A percentile compares a stretch with the other conserved stretches of the same genome.
These are phyloP conservation scores for Epithemia pelagica DNA, from an alignment of 108 stramenopile genomes.

Conservation along the genomic window DNA sequence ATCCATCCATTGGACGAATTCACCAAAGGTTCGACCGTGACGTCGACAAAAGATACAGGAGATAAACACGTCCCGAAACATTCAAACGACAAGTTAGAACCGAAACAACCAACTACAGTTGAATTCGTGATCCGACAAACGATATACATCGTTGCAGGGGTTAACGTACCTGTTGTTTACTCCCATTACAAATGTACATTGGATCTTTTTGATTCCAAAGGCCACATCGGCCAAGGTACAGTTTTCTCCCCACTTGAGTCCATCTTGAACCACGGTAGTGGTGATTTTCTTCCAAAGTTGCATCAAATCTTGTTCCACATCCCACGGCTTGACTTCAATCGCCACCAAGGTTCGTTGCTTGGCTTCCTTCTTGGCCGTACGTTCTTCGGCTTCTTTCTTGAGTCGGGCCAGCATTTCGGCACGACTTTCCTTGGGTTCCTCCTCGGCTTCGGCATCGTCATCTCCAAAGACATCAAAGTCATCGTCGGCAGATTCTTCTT, in stretches of 20 bases:
- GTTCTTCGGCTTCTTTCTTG: slow-evolving; percentile 35
- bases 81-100: too few relatives aligned
- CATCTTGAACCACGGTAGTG: slow-evolving; percentile 23
- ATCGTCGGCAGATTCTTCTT: slow-evolving; percentile 13
- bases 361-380: slow-evolving; percentile 23
- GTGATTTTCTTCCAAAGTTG: slow-evolving; percentile 46
- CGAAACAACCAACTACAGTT: too few relatives aligned
- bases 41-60: too few relatives aligned
- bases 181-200: slow-evolving; percentile 39
- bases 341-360: slow-evolving; percentile 38
- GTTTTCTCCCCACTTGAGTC: slow-evolving; percentile 46
- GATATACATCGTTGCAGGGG: too few relatives aligned
- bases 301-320: slow-evolving; percentile 45
- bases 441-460: slow-evolving; percentile 26
- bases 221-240: slow-evolving; percentile 40
- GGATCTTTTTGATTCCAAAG: slow-evolving; percentile 51
- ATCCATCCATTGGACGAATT: too few relatives aligned
- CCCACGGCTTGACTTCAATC: slow-evolving; percentile 60
- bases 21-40: too few relatives aligned
- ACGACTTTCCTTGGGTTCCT: slow-evolving; percentile 20
- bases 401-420: slow-evolving; percentile 29
- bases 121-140: too few relatives aligned
- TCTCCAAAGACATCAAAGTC: slow-evolving; percentile 28
- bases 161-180: slow-evolving; percentile 15
- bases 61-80: too few relatives aligned